Evolutionary conservation across 495 filamentous ascomycete species (phyloP), one percentile per base, ranked within the genome.

Genomic region (Neurospora sp.): DNA sequence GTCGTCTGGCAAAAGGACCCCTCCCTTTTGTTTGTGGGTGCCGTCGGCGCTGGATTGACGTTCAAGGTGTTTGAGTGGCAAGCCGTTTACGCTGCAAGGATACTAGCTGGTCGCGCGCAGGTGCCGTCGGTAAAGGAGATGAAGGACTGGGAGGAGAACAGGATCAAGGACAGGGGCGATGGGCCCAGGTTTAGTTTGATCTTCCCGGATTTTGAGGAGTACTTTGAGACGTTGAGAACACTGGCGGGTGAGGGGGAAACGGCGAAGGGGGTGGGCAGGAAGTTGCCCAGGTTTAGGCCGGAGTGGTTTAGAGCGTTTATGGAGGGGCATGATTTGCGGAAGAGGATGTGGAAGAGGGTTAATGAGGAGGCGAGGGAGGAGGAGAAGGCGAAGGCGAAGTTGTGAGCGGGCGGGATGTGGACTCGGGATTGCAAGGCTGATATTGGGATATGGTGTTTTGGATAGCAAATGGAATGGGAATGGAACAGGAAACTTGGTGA

Each of bases 171-270:
- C n/a, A 84, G 81, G 40, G 87, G 86, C 0, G 87, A 89, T 65
- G 85, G 85, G 0, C 78, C 83, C 0, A 82, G 77, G 14, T 90
- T 89, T 65, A 80, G 82, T 2, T 76, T 84, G 22, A 73, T 90
- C 22, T 82, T 84, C 42, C 87, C 87, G 0, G 85, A 89, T 44
- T 89, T 89, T 73, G 82, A 86, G 74, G 79, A 82, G 3, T 88
- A 90, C 74, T 90, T 89, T 70, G 87, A 89, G 74, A 73, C 76
- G 1, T 71, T 88, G 65, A 78, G 86, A 4, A 47, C 14, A 4
- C 65, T 88, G 42, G 86, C 86, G 0, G 86, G 87, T 0, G 82
- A 86, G 71, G 83, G 85, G 0, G 70, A 76, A 22, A 42, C 74
- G 38, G 53, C 53, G 5, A 31, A 3, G 53, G 78, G 74, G 1